A percentile compares a stretch with the other conserved stretches of the same genome.
Conservation (phyloP, 495 filamentous ascomycete species). For the Ramalina intermedia region DNA sequence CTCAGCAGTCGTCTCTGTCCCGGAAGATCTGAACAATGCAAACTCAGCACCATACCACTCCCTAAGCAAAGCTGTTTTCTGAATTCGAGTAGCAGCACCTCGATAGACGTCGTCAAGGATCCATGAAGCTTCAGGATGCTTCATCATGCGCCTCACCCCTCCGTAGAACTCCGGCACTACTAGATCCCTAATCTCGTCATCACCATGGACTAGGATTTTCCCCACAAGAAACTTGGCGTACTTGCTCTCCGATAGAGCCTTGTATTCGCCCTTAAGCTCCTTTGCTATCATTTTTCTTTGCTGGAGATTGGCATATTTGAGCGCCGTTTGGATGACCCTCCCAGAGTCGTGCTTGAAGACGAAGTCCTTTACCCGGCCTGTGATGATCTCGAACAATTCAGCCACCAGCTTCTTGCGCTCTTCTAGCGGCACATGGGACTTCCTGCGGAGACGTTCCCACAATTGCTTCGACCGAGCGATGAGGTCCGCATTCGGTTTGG, state of each 20-base stretch:
- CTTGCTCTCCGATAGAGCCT: slow-evolving; percentile 72
- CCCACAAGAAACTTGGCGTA: slow-evolving; percentile 95
- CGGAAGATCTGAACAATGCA: slow-evolving; percentile 55
- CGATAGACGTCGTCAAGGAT: slow-evolving; percentile 95
- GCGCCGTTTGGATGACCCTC: slow-evolving; percentile 81
- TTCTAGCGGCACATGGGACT: slow-evolving; percentile 74
- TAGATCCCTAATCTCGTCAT: slow-evolving; percentile 66
- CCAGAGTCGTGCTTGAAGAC: slow-evolving; percentile 98
- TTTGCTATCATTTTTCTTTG: slow-evolving; percentile 75
- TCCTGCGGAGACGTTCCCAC: slow-evolving; percentile 85
- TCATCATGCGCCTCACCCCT: slow-evolving; percentile 77
- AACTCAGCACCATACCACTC: slow-evolving; percentile 98
- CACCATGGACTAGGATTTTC: slow-evolving; percentile 83
- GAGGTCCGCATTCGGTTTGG: slow-evolving; percentile 80
- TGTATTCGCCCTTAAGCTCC: slow-evolving; percentile 78
- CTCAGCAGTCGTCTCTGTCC: slow-evolving; percentile 36
- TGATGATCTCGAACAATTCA: slow-evolving; percentile 83
- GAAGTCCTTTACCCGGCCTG: slow-evolving; percentile 79
- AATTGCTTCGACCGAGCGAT: slow-evolving; percentile 87
- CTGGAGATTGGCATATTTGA: slow-evolving; percentile 81
- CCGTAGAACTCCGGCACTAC: slow-evolving; percentile 93
- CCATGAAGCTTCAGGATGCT: slow-evolving; percentile 90
- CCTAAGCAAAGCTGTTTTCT: slow-evolving; percentile 68
- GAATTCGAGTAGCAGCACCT: slow-evolving; percentile 62
- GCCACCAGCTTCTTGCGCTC: slow-evolving; percentile 75